Base-by-base conservation (phyloP, 2,329 filamentous ascomycete species). In the Peltaster fructicola region DNA sequence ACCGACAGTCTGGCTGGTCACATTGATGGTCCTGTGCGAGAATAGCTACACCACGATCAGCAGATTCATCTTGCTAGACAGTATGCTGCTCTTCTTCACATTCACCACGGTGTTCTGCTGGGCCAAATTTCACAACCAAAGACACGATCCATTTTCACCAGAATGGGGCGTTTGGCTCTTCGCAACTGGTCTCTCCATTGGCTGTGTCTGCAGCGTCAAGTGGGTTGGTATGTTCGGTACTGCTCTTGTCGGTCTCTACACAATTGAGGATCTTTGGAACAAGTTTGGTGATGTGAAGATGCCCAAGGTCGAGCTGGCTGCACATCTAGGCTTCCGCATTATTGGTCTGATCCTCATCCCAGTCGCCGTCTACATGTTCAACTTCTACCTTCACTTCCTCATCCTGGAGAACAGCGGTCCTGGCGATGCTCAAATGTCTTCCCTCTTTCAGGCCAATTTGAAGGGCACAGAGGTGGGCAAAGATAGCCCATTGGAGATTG, bases 11-110 rank as follows among this genome's bases (percentile, higher is more conserved):
- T 98, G 88, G 88, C 65, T 98, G 29, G 73, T 95, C 30, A 88
- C 84, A 11, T 61, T 95, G 41, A 93, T 93, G 80, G 84, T 98
- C 21, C 70, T 98, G 20, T 98, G 82, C 61, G 88, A 98, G 54
- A 98, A 98, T 62, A 95, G 88, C 25, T 98, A 95, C 59, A 92
- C 88, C 23, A 95, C 90, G 15, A 98, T 98, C 54, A 93, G 84
- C 56, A 73, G 88, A 32, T 98, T 98, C 51, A 95, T 98, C 43
- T 73, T 98, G 13, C 72, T 98, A 43, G 88, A 98, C 54, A 95
- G 88, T 1, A 98, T 98, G 88, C 68, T 98, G 25, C 68, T 98
- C 18, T 95, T 84, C 59, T 93, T 92, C 48, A 98, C 90, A n/a
- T 88, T 95, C 40, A 84, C 82, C 9, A 98, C 88, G 5, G 78